These are phyloP conservation scores for Aspergillus aculeatus DNA, from an alignment of 2,329 filamentous ascomycete genomes.

Conservation along the genomic window DNA sequence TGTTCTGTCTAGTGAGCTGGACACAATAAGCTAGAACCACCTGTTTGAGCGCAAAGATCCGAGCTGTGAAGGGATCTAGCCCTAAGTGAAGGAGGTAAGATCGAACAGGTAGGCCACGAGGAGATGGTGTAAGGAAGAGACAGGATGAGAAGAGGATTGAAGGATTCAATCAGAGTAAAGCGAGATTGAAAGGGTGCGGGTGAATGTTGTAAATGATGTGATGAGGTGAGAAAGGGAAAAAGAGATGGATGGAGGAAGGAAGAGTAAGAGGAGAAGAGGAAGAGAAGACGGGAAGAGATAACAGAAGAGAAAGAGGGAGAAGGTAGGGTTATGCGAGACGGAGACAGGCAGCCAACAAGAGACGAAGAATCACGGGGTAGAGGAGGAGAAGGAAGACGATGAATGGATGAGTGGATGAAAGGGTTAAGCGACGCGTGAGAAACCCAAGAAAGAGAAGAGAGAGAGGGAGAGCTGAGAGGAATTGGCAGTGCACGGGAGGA, in stretches of 20 bases:
- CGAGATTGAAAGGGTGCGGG: slow-evolving; percentile 15
- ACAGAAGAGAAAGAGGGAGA: slow-evolving; percentile 14
- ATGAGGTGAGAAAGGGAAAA: slow-evolving; percentile 16
- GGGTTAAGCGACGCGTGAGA: background rate
- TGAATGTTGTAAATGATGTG: slow-evolving; percentile 16
- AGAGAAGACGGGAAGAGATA: slow-evolving; percentile 14
- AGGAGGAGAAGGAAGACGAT: background rate
- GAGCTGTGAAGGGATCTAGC: slow-evolving; percentile 7
- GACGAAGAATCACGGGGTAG: slow-evolving; percentile 14
- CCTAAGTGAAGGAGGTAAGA: background rate
- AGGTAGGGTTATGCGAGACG: slow-evolving; percentile 13
- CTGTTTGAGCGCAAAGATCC: slow-evolving; percentile 29
- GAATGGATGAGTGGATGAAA: slow-evolving; percentile 15
- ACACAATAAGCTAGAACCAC: slow-evolving; percentile 39
- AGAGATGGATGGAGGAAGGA: background rate
- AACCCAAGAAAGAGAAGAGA: slow-evolving; percentile 11
- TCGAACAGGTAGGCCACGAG: background rate
- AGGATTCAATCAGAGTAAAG: slow-evolving; percentile 12
- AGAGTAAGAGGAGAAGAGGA: slow-evolving; percentile 6
- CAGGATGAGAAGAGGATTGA: slow-evolving; percentile 10
- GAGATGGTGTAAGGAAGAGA: slow-evolving; percentile 12
- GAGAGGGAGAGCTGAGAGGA: slow-evolving; percentile 1
- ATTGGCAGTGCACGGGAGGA: background rate
- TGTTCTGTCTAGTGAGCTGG: slow-evolving; percentile 40
- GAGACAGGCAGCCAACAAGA: slow-evolving; percentile 7